A percentile compares a stretch with the other conserved stretches of the same genome.
Evolutionary conservation across 495 filamentous ascomycete genomes (phyloP).

Genomic region (Penicillium antarcticum): DNA sequence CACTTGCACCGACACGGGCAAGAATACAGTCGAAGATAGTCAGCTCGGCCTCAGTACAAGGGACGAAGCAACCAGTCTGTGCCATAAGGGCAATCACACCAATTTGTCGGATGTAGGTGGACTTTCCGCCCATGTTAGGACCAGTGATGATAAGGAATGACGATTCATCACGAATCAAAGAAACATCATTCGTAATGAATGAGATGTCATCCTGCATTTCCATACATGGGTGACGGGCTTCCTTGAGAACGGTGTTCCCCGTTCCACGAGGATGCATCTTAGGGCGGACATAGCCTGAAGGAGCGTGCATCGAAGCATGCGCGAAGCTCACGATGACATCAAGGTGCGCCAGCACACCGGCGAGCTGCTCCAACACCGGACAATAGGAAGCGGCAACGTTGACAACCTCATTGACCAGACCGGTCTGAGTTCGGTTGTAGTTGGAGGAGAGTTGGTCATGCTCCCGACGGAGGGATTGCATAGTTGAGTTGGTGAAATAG

Average conservation of each 20-base stretch:
- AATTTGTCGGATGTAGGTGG: slow-evolving; percentile 97
- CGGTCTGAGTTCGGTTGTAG: slow-evolving; percentile 93
- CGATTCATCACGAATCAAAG: slow-evolving; percentile 71
- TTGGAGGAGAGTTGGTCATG: slow-evolving; percentile 92
- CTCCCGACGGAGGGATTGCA: slow-evolving; percentile 81
- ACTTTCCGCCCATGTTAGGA: slow-evolving; percentile 99
- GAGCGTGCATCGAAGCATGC: slow-evolving; percentile 90
- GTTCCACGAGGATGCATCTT: slow-evolving; percentile 88
- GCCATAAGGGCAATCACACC: slow-evolving; percentile 98
- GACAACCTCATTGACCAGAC: slow-evolving; percentile 90
- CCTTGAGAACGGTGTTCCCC: slow-evolving; percentile 86
- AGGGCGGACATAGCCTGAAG: slow-evolving; percentile 84
- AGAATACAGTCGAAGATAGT: slow-evolving; percentile 98
- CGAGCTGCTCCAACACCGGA: slow-evolving; percentile 87
- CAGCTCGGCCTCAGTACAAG: slow-evolving; percentile 83
- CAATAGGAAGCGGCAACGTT: slow-evolving; percentile 91
- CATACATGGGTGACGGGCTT: slow-evolving; percentile 97
- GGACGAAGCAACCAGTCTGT: slow-evolving; percentile 95
- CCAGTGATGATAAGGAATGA: slow-evolving; percentile 97
- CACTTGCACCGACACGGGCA: slow-evolving; percentile 90
- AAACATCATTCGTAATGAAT: slow-evolving; percentile 98
- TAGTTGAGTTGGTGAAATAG: slow-evolving; percentile 88
- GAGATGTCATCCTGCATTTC: slow-evolving; percentile 98
- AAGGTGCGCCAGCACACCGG: slow-evolving; percentile 84
- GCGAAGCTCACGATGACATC: slow-evolving; percentile 97